These are phyloP conservation scores for Scheffersomyces illinoinensis DNA, from an alignment of 1,139 yeast species.

Conservation along the genomic window DNA sequence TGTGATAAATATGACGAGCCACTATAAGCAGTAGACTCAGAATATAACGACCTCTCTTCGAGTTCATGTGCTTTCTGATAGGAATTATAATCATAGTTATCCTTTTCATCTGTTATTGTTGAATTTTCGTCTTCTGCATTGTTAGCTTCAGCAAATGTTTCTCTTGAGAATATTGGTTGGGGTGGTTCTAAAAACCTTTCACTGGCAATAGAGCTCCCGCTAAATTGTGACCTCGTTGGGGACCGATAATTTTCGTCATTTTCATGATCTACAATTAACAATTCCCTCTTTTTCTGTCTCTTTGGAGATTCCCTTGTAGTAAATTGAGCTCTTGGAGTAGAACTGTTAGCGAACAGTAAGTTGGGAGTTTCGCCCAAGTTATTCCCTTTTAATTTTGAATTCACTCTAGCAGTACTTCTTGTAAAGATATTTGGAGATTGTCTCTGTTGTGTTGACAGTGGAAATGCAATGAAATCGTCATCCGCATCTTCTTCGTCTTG, in stretches of 20 bases:
- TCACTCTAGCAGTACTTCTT: slow-evolving; percentile 52
- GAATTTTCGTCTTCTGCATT: slow-evolving; percentile 34
- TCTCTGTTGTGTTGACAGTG: slow-evolving; percentile 28
- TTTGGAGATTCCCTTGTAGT: slow-evolving; percentile 69
- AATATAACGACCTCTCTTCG: slow-evolving; percentile 37
- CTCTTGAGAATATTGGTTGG: slow-evolving; percentile 63
- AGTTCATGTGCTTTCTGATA: slow-evolving; percentile 40
- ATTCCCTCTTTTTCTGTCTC: slow-evolving; percentile 50
- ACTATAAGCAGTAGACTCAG: slow-evolving; percentile 41
- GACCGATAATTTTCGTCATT: slow-evolving; percentile 38
- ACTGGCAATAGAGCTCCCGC: slow-evolving; percentile 38
- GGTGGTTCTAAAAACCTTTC: slow-evolving; percentile 61
- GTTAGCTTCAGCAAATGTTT: slow-evolving; percentile 63
- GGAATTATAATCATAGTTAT: slow-evolving; percentile 35
- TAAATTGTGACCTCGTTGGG: slow-evolving; percentile 32
- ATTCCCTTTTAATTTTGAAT: slow-evolving; percentile 30
- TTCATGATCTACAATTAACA: slow-evolving; percentile 47
- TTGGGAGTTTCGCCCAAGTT: slow-evolving; percentile 27
- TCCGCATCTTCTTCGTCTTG: slow-evolving; percentile 23
- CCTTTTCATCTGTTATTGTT: slow-evolving; percentile 22
- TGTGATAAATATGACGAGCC: slow-evolving; percentile 30
- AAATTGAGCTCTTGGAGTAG: slow-evolving; percentile 54
- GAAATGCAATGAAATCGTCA: slow-evolving; percentile 30
- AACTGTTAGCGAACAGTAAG: slow-evolving; percentile 16
- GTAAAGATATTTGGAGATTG: slow-evolving; percentile 50